These are phyloP conservation scores for Gypsophila paniculata DNA, from an alignment of 179 eudicot species.

Conservation along the genomic window DNA sequence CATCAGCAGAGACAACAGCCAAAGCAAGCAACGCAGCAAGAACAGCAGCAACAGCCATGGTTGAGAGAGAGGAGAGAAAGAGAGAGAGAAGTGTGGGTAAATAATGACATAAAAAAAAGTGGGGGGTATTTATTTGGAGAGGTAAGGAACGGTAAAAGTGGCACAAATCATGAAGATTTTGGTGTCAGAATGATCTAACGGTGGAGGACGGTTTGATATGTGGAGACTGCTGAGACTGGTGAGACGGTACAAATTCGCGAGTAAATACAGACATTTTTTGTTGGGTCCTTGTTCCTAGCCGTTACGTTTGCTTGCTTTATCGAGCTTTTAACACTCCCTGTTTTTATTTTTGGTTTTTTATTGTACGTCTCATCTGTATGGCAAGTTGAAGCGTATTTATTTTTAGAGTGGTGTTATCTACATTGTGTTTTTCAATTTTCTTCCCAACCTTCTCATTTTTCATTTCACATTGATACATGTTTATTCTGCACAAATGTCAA, in stretches of 20 bases:
- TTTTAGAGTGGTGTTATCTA: too few species aligned
- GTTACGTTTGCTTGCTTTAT: conserved; percentile 4
- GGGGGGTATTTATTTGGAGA: conserved; percentile 2
- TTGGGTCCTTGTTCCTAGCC: conserved; percentile 5
- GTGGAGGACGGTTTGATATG: conserved; percentile 17
- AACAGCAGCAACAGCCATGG: background rate
- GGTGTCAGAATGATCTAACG: conserved; percentile 32
- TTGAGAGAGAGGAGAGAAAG: background rate
- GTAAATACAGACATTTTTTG: conserved; percentile 2
- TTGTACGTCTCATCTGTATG: too few species aligned
- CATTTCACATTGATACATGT: too few species aligned
- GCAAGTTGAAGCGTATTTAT: too few species aligned
- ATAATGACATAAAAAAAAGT: background rate
- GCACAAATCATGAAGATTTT: conserved; percentile 16
- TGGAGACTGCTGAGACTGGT: too few species aligned
- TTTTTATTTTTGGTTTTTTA: background rate
- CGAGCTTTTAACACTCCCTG: background rate
- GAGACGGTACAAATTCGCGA: background rate
- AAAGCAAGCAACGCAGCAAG: conserved; percentile 23
- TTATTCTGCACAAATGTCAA: too few species aligned
- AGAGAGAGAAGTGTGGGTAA: background rate
- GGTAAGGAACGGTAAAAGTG: background rate
- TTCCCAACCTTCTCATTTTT: too few species aligned
- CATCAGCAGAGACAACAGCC: conserved; percentile 28
- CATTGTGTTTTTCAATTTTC: too few species aligned